Evolutionary conservation across 2,329 filamentous ascomycete species (phyloP).

Genomic region (Phaeosphaeria sp.): DNA sequence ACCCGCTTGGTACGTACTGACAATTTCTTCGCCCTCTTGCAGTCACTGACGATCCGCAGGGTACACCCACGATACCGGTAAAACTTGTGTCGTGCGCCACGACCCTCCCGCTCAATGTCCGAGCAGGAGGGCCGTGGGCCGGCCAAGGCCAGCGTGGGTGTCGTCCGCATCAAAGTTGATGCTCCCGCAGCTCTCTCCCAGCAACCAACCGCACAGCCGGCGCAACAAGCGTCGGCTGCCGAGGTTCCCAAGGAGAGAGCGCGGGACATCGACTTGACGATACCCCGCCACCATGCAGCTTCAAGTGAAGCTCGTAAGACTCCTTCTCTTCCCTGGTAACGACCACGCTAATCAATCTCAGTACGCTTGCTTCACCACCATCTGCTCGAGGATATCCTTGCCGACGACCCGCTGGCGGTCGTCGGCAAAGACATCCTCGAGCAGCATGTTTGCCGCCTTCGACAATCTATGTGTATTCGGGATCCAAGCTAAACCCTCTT

Average conservation of each 20-base stretch:
- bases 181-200: slow-evolving; percentile 22
- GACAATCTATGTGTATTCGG: too few relatives aligned
- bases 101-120: neutral
- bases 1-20: neutral
- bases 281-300: too few relatives aligned
- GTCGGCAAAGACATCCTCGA: too few relatives aligned
- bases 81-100: too few relatives aligned
- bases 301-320: neutral
- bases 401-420: too few relatives aligned
- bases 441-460: too few relatives aligned
- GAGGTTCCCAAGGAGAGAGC: slow-evolving; percentile 67
- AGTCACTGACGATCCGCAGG: neutral
- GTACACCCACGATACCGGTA: neutral
- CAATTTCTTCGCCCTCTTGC: neutral
- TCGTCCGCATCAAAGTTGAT: too few relatives aligned
- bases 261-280: too few relatives aligned
- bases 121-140: neutral
- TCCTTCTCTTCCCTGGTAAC: neutral
- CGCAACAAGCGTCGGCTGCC: slow-evolving; percentile 35
- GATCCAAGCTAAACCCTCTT: too few relatives aligned
- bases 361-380: too few relatives aligned
- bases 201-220: slow-evolving; percentile 32
- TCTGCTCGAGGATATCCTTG: too few relatives aligned
- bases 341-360: neutral
- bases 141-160: neutral